Conservation (phyloP, 2,329 filamentous ascomycete species). For the Pseudocercospora musae region DNA sequence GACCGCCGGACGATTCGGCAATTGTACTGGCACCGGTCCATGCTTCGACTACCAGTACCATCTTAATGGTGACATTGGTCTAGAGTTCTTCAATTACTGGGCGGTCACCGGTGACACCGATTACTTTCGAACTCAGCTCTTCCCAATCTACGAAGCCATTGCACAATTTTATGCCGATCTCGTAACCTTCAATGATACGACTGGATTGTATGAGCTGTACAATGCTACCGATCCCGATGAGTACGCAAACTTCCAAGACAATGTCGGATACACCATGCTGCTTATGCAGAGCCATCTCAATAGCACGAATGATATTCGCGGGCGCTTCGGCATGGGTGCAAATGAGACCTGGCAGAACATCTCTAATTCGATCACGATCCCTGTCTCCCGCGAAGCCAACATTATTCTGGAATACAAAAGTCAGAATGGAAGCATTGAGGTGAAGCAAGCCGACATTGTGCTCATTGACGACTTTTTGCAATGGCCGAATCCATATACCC, state of each 20-base stretch:
- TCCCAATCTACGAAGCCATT: conserved; percentile 63
- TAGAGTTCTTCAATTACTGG: conserved; percentile 61
- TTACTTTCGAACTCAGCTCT: conserved; percentile 54
- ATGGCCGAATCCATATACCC: conserved; percentile 55
- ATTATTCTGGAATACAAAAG: conserved; percentile 63
- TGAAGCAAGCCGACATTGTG: conserved; percentile 71
- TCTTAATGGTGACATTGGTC: conserved; percentile 65
- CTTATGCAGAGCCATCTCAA: conserved; percentile 56
- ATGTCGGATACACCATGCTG: conserved; percentile 67
- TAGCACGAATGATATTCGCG: conserved; percentile 57
- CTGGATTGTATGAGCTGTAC: conserved; percentile 48
- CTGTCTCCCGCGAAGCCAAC: conserved; percentile 51
- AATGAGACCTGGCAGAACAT: conserved; percentile 60
- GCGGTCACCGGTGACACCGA: conserved; percentile 57
- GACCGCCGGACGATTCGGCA: conserved; percentile 65
- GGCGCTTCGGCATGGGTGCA: conserved; percentile 51
- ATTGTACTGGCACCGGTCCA: conserved; percentile 59
- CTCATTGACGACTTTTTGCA: conserved; percentile 63
- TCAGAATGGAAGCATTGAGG: conserved; percentile 64
- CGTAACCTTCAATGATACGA: conserved; percentile 57
- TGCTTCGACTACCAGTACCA: conserved; percentile 73
- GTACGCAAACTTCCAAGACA: conserved; percentile 63
- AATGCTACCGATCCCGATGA: conserved; percentile 74
- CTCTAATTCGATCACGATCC: conserved; percentile 54
- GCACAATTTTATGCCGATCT: conserved; percentile 61